Percentiles rank a stretch among this genome's conserved stretches.
phyloP scores from a whole-genome alignment of 2,329 filamentous ascomycete species.

The Lizonia empirigonia region DNA sequence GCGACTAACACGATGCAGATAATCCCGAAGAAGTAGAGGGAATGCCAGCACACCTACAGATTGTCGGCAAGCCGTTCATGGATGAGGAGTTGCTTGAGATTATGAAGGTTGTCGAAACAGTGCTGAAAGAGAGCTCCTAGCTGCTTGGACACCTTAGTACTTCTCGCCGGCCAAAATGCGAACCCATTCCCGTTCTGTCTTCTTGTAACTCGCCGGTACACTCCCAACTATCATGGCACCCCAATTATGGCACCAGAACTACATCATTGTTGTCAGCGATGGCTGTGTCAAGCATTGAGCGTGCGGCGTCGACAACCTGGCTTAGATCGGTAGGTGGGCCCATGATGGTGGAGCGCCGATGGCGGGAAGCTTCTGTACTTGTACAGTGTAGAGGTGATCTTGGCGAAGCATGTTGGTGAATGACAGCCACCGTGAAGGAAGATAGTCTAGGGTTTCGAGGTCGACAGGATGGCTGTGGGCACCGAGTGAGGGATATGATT shows the following conservation, averaged over 20 bases:
- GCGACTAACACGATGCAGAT: constrained; percentile 41
- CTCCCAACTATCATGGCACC: constrained; percentile 50
- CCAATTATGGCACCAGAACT: constrained; percentile 54
- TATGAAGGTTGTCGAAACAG: constrained; percentile 40
- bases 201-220: too few relatives aligned
- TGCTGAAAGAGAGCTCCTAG: constrained; percentile 26
- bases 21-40: constrained; percentile 50
- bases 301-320: constrained; percentile 45
- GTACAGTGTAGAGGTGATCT: constrained; percentile 37
- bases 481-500: not conserved
- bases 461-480: constrained; percentile 18
- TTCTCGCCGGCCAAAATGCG: too few relatives aligned
- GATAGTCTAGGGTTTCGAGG: constrained; percentile 43
- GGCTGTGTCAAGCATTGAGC: constrained; percentile 40
- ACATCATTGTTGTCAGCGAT: constrained; percentile 50
- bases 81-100: constrained; percentile 55
- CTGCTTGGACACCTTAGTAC: not conserved
- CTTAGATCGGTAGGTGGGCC: constrained; percentile 34
- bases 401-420: constrained; percentile 36
- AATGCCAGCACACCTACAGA: constrained; percentile 55
- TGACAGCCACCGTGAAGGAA: constrained; percentile 50
- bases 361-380: constrained; percentile 36
- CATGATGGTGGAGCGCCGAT: constrained; percentile 26
- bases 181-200: too few relatives aligned
- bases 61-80: constrained; percentile 54